phyloP scores from a whole-genome alignment of 805 yeast species.

The Lipomyces mesembrius region DNA sequence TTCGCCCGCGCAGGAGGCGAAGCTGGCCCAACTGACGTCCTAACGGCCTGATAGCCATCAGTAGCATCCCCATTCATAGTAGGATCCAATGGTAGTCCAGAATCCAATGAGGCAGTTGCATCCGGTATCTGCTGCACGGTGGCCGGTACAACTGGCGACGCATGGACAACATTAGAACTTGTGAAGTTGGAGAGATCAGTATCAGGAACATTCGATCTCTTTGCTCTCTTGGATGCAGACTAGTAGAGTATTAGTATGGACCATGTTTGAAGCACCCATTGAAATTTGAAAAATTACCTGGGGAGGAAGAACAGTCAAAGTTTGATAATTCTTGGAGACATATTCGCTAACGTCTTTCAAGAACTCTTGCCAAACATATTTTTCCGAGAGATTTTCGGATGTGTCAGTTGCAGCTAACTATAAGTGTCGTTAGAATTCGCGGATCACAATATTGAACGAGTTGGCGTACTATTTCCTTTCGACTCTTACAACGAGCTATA shows the following conservation, averaged over 20 bases:
- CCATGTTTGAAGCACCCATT: background rate
- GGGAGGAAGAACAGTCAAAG: slow-evolving; percentile 29
- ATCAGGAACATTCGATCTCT: background rate
- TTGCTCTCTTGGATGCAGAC: slow-evolving; percentile 1
- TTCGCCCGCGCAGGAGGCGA: background rate
- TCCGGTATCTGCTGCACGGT: background rate
- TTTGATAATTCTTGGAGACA: slow-evolving; percentile 58
- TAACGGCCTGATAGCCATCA: background rate
- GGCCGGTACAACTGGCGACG: slow-evolving; percentile 13
- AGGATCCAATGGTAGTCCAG: slow-evolving; percentile 22
- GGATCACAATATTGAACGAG: background rate
- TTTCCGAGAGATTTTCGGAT: slow-evolving; percentile 62
- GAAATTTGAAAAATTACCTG: background rate
- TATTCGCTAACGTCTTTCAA: slow-evolving; percentile 79
- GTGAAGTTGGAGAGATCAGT: background rate
- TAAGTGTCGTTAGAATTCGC: background rate
- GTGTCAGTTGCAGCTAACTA: slow-evolving; percentile 53
- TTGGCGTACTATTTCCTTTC: slow-evolving; percentile 56
- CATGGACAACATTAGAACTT: slow-evolving; percentile 10
- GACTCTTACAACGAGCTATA: slow-evolving; percentile 67
- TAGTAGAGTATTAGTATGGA: background rate
- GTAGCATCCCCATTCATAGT: slow-evolving; percentile 4
- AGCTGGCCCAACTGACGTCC: background rate
- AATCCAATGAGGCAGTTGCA: slow-evolving; percentile 27
- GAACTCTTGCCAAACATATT: slow-evolving; percentile 85